A percentile compares a stretch with the other conserved stretches of the same genome.
These are phyloP conservation scores for Chrysopogon serrulatus DNA, from an alignment of 176 grass and related monocot genomes.

Conservation along the genomic window DNA sequence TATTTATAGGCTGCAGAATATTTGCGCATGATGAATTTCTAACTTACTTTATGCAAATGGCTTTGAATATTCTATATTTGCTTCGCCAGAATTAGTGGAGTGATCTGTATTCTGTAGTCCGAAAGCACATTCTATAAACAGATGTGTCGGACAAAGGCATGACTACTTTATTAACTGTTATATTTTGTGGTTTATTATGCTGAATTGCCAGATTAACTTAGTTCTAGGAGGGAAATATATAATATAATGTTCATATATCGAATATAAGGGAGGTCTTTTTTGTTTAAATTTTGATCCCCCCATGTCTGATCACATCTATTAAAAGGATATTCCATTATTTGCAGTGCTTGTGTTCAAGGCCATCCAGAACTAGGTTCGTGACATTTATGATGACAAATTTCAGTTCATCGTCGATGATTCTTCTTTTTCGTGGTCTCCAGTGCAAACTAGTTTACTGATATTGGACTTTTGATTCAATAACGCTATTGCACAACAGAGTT, in stretches of 20 bases:
- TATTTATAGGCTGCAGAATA: conserved; percentile 47
- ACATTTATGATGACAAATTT: not conserved
- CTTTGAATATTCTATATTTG: conserved; percentile 21
- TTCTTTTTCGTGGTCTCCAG: not conserved
- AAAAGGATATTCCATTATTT: too few relatives aligned
- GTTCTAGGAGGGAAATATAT: not conserved
- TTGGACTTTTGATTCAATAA: not conserved
- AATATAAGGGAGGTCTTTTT: too few relatives aligned
- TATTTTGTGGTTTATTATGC: not conserved
- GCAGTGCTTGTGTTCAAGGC: too few relatives aligned
- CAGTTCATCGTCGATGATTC: not conserved
- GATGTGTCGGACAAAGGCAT: not conserved
- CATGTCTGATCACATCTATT: too few relatives aligned
- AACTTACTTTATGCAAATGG: not conserved
- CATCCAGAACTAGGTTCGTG: too few relatives aligned
- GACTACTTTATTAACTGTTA: not conserved
- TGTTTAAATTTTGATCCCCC: too few relatives aligned
- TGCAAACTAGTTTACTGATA: not conserved
- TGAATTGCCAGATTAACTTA: not conserved
- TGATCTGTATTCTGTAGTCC: not conserved
- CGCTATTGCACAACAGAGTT: not conserved
- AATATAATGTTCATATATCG: too few relatives aligned
- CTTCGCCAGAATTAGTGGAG: conserved; percentile 1
- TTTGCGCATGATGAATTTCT: not conserved
- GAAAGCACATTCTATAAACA: not conserved